Evolutionary conservation across 1,139 yeast species (phyloP), one percentile per base, ranked within the genome.

Genomic region (Scheffersomyces parashehatae): DNA sequence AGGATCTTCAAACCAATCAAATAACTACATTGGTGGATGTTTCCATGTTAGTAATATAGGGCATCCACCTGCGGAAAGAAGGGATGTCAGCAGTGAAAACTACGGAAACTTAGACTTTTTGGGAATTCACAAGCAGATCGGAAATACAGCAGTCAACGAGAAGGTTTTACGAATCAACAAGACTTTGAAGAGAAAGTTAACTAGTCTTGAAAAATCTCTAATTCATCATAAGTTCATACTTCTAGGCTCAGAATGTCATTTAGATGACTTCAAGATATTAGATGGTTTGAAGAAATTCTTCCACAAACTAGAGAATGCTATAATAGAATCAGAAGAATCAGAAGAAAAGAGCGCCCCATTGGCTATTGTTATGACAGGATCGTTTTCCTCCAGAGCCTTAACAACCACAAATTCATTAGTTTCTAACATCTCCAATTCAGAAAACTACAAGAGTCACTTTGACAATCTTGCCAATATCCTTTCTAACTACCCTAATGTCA

Each of bases 61-160:
- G 1, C 97, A 89, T 47, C 99, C 99, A 1, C 91, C 95, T 0
- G 85, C 90, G 3, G 99, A 93, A 60, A 73, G 79, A 52, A 71
- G 98, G 47, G 83, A 77, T 12, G 62, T 58, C 1, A 75, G 95
- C 0, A 60, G 83, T 43, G 91, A 84, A 34, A 83, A 84, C 1
- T 84, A 82, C 49, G 97, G 97, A 1, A 78, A 85, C 53, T 59
- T 88, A 20, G 98, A 93, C 60, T 84, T 89, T 53, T 69, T 87
- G 57, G 93, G 95, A 1, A 71, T 86, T n/a, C 68, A 70, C 38
- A 69, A 70, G 46, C 48, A 46, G 46, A 64, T 71, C 10, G 45
- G 44, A 3, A 39, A 37, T 8, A 14, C 44, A 9, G 39, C 46
- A 5, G 55, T 52, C 11, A 41, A 52, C 10, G 58, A 60, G 11